Evolutionary conservation across 176 grass and related monocot species (phyloP), one percentile per base, ranked within the genome.

Genomic region (Lolium multiflorum): DNA sequence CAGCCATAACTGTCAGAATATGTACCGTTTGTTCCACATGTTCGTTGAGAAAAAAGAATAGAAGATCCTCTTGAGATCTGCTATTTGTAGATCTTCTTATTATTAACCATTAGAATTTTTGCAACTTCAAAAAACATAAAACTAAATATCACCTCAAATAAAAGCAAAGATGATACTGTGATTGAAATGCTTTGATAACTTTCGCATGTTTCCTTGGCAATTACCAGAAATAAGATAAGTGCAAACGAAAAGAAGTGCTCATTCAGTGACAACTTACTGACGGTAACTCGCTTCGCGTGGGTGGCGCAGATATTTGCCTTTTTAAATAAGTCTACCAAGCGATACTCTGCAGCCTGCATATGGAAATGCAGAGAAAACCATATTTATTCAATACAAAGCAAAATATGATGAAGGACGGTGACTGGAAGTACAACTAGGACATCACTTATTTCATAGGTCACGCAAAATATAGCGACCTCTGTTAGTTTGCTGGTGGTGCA

Each of bases 1-100:
- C 31, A 35, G 31, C 31, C 31, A 35, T 35, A 35, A 35, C 31
- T 35, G 1, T 3, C 31, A 35, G 24, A 51, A 11, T 81, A 81
- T 81, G 11, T 76, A 80, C 26, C 61, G 64, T 82, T 15, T 76
- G 20, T 83, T 75, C 43, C 51, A 70, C 79, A 69, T 58, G 11
- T 67, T 41, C 18, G 22, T 22, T 46, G 55, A 73, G 31, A 79
- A 79, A 13, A 60, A 57, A 83, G 61, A 63, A 56, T 16, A 22
- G 5, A 11, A 79, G 11, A 8, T 16, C 28, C 24, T 64, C 11
- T 14, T 54, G 49, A 65, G 71, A 82, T 26, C 11, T 67, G 72
- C 48, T n/a, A 83, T 62, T 44, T 73, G 65, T 31, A 60, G 5
- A 79, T 78, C 43, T 55, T 57, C 41, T 43, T 43, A 81, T 20